phyloP scores from a whole-genome alignment of 208 protist genomes.

The Leishmania arabica region DNA sequence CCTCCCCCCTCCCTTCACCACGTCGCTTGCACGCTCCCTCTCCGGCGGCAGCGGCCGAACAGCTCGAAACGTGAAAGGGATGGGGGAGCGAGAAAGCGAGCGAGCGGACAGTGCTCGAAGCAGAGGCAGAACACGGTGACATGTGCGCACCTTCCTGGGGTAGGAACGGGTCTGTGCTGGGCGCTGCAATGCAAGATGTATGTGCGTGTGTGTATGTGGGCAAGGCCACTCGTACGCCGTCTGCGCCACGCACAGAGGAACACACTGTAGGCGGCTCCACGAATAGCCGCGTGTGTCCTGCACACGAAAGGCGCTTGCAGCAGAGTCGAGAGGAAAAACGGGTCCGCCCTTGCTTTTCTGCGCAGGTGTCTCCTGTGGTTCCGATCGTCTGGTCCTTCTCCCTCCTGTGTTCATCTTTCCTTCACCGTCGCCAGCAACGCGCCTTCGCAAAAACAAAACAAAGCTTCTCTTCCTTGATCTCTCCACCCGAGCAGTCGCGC shows the following conservation, averaged over 20 bases:
- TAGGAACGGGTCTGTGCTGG: not conserved
- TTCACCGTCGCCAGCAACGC: not conserved
- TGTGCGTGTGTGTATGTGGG: not conserved
- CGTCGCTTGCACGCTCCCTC: no score
- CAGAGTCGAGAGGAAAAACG: not conserved
- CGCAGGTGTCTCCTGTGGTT: not conserved
- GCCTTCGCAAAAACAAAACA: not conserved
- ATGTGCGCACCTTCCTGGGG: not conserved
- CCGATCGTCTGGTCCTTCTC: not conserved
- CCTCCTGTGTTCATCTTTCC: not conserved
- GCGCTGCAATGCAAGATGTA: not conserved
- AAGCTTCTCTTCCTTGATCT: no score
- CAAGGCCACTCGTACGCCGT: not conserved
- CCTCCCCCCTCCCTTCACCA: no score
- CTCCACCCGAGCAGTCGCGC: not conserved
- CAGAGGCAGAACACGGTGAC: not conserved
- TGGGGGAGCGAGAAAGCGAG: not conserved
- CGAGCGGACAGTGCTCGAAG: not conserved
- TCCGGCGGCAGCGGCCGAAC: no score
- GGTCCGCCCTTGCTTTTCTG: not conserved
- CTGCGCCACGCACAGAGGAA: not conserved
- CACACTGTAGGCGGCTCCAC: not conserved
- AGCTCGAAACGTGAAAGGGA: no score
- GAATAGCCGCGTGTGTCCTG: not conserved
- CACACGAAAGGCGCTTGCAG: not conserved